Base-by-base conservation (phyloP, 2,329 filamentous ascomycete genomes). In the Coniochaeta pulveracea region DNA sequence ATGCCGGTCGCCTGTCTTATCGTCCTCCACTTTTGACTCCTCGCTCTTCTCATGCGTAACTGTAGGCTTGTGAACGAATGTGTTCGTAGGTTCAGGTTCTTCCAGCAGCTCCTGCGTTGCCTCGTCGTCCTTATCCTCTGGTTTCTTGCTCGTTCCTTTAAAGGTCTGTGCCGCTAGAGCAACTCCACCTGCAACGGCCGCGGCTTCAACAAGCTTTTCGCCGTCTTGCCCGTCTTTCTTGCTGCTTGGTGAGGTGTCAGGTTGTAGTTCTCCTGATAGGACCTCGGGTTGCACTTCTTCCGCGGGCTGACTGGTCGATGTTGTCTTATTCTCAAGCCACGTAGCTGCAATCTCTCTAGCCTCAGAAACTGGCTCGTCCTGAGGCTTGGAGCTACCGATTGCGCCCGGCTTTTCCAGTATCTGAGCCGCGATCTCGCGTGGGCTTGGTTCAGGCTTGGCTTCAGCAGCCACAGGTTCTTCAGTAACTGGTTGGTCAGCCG, bases 61-160 rank as follows among this genome's bases (percentile, higher is more conserved):
- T n/a, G n/a, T n/a, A n/a, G n/a, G n/a, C n/a, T n/a, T n/a, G n/a
- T n/a, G n/a, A n/a, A n/a, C n/a, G n/a, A n/a, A n/a, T n/a, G n/a
- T n/a, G n/a, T n/a, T n/a, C 41, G 36, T 28, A 37, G 27, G 31
- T 16, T 23, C 9, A 9, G 25, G n/a, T 35, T 38, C 54, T 61
- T 38, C 54, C 55, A 27, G 64, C 57, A 10, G 54, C 52, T 16
- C 56, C 57, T 43, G 67, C 59, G n/a, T 47, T 29, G 48, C 48
- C 47, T 56, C 56, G 40, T 55, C 55, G 27, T 54, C 47, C 37
- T 49, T 50, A 32, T 58, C 54, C 34, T 57, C 56, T 39, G 52
- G 55, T 26, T 40, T 49, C 38, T 54, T 56, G 19, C 16, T 19
- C 5, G 40, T 40, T 15, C 45, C 50, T 14, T 49, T 52, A 39